These are phyloP conservation scores for Phanerochaete sordida DNA, from an alignment of 768 basidiomycete genomes.

Conservation along the genomic window DNA sequence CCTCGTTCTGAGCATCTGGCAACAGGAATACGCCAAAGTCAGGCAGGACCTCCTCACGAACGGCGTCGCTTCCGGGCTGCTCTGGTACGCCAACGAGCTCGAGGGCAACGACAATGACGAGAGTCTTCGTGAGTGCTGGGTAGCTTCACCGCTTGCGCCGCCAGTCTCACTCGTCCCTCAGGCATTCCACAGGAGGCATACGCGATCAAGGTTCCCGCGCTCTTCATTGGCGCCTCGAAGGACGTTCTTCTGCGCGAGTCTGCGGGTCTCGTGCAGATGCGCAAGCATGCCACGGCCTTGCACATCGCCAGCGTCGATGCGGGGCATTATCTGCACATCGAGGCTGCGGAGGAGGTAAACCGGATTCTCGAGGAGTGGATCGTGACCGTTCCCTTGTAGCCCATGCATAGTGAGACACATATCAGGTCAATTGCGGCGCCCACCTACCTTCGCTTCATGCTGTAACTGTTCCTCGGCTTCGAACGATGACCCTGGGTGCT, in stretches of 20 bases:
- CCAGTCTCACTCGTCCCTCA: constrained; percentile 31
- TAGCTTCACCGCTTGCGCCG: background rate
- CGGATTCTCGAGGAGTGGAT: background rate
- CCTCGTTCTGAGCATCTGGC: background rate
- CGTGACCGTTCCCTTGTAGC: too few relatives aligned
- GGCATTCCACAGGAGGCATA: background rate
- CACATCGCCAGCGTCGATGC: background rate
- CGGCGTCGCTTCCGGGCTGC: background rate
- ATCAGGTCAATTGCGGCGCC: too few relatives aligned
- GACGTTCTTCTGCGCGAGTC: background rate
- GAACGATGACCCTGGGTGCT: too few relatives aligned
- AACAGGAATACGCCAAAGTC: background rate
- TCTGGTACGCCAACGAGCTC: background rate
- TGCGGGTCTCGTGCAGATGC: background rate
- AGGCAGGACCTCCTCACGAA: background rate
- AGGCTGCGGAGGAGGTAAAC: background rate
- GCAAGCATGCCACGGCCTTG: background rate
- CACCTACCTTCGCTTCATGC: too few relatives aligned
- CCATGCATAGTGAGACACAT: too few relatives aligned
- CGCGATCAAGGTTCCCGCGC: background rate
- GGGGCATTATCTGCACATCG: background rate
- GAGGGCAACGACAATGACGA: background rate
- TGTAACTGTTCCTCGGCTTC: too few relatives aligned
- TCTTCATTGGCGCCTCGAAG: background rate
- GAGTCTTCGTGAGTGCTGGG: background rate